Conservation (phyloP, 768 basidiomycete species). For the Amanita subjunquillea region DNA sequence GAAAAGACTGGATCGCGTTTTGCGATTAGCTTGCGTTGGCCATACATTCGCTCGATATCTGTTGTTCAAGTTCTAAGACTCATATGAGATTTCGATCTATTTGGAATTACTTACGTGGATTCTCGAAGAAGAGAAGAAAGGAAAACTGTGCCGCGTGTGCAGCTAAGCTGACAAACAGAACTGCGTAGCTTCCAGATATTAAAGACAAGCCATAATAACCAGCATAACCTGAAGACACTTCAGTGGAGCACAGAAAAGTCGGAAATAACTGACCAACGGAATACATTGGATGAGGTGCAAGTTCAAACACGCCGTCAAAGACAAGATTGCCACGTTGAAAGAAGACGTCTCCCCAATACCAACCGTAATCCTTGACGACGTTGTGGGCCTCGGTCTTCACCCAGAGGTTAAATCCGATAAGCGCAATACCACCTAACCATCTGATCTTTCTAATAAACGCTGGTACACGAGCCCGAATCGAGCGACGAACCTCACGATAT, state of each 20-base stretch:
- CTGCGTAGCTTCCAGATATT: constrained; percentile 79
- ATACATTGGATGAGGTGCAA: constrained; percentile 94
- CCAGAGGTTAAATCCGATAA: constrained; percentile 96
- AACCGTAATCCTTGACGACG: constrained; percentile 96
- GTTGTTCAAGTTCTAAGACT: constrained; percentile 1
- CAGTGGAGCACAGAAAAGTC: not conserved
- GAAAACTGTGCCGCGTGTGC: constrained; percentile 96
- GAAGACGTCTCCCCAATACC: constrained; percentile 95
- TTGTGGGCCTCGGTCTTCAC: constrained; percentile 97
- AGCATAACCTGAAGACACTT: constrained; percentile 60
- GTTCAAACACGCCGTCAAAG: constrained; percentile 96
- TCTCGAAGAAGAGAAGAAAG: constrained; percentile 93
- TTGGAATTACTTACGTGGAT: constrained; percentile 64
- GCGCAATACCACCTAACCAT: constrained; percentile 77
- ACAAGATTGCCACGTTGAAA: constrained; percentile 89
- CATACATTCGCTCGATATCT: constrained; percentile 95
- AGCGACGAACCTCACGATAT: constrained; percentile 57
- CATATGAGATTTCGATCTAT: not conserved
- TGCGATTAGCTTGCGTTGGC: constrained; percentile 83
- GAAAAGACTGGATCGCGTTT: constrained; percentile 55
- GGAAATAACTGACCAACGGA: constrained; percentile 48
- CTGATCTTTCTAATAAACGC: constrained; percentile 23
- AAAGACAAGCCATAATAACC: constrained; percentile 95
- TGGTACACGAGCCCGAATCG: not conserved
- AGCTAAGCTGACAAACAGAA: constrained; percentile 87